A percentile compares a stretch with the other conserved stretches of the same genome.
Conservation (phyloP, 192 early-diverging fungal genomes). For the Linnemannia hyalina region DNA sequence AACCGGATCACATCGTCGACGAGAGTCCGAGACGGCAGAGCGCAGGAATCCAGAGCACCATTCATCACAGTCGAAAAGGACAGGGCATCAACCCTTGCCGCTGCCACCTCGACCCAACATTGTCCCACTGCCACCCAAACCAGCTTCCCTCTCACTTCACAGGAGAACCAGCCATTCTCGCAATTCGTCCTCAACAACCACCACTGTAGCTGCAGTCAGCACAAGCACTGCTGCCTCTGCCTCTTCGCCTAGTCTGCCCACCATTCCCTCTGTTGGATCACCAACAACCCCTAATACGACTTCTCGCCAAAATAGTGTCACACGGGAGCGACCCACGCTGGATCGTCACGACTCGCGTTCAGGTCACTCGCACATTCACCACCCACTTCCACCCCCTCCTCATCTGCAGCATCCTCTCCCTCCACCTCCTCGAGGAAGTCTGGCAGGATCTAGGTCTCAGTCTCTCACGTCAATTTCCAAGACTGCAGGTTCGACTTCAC, state of each 20-base stretch:
- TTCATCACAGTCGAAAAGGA: constrained; percentile 24
- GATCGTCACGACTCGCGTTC: background rate
- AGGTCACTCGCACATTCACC: constrained; percentile 7
- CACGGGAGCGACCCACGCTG: background rate
- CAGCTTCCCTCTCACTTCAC: background rate
- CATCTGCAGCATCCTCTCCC: constrained; percentile 24
- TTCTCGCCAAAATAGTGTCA: constrained; percentile 8
- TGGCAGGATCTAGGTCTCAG: constrained; percentile 1
- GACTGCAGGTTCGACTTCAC: background rate
- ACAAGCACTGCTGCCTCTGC: constrained; percentile 3
- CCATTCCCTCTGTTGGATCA: background rate
- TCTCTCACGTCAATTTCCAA: background rate
- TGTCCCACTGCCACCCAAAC: constrained; percentile 51
- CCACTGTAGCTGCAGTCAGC: constrained; percentile 1
- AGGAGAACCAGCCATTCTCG: constrained; percentile 35
- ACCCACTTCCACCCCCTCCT: constrained; percentile 26
- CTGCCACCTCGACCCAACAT: constrained; percentile 43
- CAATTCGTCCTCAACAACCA: constrained; percentile 15
- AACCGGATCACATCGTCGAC: constrained; percentile 2
- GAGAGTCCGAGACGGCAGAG: constrained; percentile 25
- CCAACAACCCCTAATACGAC: background rate
- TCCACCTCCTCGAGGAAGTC: constrained; percentile 10
- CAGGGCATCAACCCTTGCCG: constrained; percentile 29
- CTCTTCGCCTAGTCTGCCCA: constrained; percentile 16
- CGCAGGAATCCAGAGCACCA: constrained; percentile 13